Evolutionary conservation across 495 filamentous ascomycete species (phyloP), one percentile per base, ranked within the genome.

Genomic region (Neurospora sp.): DNA sequence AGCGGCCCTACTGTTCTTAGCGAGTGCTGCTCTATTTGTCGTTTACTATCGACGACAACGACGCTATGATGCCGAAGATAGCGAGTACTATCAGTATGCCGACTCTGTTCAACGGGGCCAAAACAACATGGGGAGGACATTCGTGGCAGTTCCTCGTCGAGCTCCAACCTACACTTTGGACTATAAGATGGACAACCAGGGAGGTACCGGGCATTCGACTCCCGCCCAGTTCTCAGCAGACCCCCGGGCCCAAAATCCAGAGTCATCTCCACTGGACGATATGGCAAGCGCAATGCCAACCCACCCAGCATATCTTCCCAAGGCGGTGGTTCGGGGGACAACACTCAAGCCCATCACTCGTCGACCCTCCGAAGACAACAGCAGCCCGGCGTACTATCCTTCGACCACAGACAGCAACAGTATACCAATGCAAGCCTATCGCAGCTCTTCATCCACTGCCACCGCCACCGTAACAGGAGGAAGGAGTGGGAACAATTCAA

Each of bases 281-380:
- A 73, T 70, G 20, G 74, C 73, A 42, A 77, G 71, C 74, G 79
- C 79, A 27, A 80, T 85, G 74, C 84, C 84, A n/a, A 80, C 83
- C 6, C 84, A 85, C 69, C 83, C 83, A 16, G 84, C 84, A n/a
- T 86, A 86, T 72, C 78, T 85, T 22, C 83, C 84, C 1, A 75
- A 74, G 10, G 75, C 79, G 3, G 68, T 81, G 18, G 82, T 83
- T 44, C 78, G 84, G 2, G 79, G 75, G 27, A 69, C 69, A 4
- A 71, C 78, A n/a, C 68, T 76, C 45, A 72, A 71, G 22, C 31
- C 72, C 76, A 31, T 74, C 72, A 45, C 77, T 53, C 48, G 75
- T 70, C 3, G 76, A 75, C 39, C 72, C 22, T 40, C 72, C 53
- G 77, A 79, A 59, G 70, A 70, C 12, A 72, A 75, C 37, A 74